These are phyloP conservation scores for Globisporangium uncinulatum DNA, from an alignment of 352 stramenopile species.

Conservation along the genomic window DNA sequence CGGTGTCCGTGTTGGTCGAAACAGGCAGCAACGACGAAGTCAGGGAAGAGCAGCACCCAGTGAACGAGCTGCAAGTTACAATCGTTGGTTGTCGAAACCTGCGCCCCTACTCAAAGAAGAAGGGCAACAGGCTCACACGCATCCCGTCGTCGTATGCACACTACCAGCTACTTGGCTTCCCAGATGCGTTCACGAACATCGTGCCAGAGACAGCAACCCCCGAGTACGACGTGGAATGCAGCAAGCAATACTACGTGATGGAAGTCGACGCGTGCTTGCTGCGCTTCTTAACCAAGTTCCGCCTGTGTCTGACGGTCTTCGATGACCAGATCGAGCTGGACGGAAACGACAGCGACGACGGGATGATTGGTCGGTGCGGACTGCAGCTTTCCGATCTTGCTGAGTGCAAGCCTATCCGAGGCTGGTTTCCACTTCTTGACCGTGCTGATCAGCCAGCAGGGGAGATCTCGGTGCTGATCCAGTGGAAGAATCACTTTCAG, in stretches of 20 bases:
- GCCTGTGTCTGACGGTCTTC: slow-evolving; percentile 82
- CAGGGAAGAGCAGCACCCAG: slow-evolving; percentile 11
- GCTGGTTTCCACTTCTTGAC: slow-evolving; percentile 71
- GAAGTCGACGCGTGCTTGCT: slow-evolving; percentile 71
- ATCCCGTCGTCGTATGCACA: slow-evolving; percentile 81
- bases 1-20: slow-evolving; percentile 17
- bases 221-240: slow-evolving; percentile 66
- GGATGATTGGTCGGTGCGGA: slow-evolving; percentile 67
- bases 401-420: slow-evolving; percentile 59
- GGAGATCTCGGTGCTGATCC: slow-evolving; percentile 63
- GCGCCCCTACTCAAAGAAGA: slow-evolving; percentile 36
- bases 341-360: slow-evolving; percentile 30
- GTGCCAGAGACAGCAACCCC: slow-evolving; percentile 49
- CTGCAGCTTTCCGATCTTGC: slow-evolving; percentile 64
- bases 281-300: slow-evolving; percentile 79
- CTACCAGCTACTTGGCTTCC: slow-evolving; percentile 88
- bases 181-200: slow-evolving; percentile 87
- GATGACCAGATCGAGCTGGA: slow-evolving; percentile 59
- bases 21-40: slow-evolving; percentile 15
- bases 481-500: slow-evolving; percentile 77
- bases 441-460: slow-evolving; percentile 44
- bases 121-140: slow-evolving; percentile 20
- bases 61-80: slow-evolving; percentile 68
- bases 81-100: slow-evolving; percentile 62
- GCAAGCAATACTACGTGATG: slow-evolving; percentile 59